phyloP scores from a whole-genome alignment of 352 stramenopile genomes.

The Phytophthora pini region DNA sequence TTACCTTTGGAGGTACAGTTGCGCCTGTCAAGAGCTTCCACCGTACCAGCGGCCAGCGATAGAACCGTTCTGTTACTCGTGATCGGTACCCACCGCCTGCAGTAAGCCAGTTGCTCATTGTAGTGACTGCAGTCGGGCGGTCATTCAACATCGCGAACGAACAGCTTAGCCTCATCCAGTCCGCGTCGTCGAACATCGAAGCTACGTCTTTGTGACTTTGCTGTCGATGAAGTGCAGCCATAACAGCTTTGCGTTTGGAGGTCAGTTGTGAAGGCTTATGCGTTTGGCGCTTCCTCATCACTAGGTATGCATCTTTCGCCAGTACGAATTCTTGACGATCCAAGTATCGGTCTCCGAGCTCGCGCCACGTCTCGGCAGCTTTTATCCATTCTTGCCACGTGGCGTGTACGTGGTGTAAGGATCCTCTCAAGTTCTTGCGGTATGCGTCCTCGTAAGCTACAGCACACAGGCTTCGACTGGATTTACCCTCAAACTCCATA shows the following conservation, averaged over 20 bases:
- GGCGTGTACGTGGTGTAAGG: constrained; percentile 11
- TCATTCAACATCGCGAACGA: constrained; percentile 60
- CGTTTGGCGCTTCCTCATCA: constrained; percentile 64
- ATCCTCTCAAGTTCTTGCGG: constrained; percentile 38
- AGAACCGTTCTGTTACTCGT: constrained; percentile 52
- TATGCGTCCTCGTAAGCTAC: constrained; percentile 80
- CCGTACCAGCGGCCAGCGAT: constrained; percentile 57
- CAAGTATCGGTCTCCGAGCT: constrained; percentile 60
- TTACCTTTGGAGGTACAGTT: constrained; percentile 41
- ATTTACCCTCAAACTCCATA: constrained; percentile 62
- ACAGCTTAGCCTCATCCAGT: constrained; percentile 67
- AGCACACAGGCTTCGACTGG: constrained; percentile 44
- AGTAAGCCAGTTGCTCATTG: constrained; percentile 55
- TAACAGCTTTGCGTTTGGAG: constrained; percentile 43
- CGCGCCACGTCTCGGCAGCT: constrained; percentile 53
- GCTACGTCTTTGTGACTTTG: constrained; percentile 13
- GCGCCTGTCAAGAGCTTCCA: constrained; percentile 67
- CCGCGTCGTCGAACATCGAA: constrained; percentile 28
- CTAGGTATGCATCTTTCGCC: constrained; percentile 62
- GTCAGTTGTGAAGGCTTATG: constrained; percentile 37
- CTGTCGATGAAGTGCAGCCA: constrained; percentile 26
- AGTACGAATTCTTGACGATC: constrained; percentile 56
- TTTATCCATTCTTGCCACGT: constrained; percentile 76
- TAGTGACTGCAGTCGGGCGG: constrained; percentile 19
- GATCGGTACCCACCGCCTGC: constrained; percentile 42